Conservation (phyloP, 345 rosid genomes). For the Kernera saxatilis region DNA sequence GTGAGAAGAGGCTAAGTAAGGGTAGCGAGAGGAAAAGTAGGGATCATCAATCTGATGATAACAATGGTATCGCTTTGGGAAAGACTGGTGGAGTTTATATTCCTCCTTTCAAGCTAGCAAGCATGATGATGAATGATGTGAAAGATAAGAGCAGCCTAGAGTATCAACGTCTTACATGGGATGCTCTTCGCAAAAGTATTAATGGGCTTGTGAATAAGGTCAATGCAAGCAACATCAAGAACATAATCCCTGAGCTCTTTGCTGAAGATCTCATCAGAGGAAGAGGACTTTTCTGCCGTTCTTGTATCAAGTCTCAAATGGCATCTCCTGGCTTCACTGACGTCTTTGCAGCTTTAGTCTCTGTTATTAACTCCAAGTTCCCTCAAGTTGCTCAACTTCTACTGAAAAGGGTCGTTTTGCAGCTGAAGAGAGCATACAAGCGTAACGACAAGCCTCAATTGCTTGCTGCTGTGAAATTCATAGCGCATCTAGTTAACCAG, state of each 20-base stretch:
- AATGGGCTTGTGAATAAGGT: slow-evolving; percentile 93
- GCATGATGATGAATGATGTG: slow-evolving; percentile 88
- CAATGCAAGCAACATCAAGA: slow-evolving; percentile 77
- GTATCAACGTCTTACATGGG: slow-evolving; percentile 91
- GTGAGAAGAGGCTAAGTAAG: slow-evolving; percentile 6
- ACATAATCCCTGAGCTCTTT: slow-evolving; percentile 78
- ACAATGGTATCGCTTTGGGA: slow-evolving; percentile 36
- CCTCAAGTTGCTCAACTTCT: slow-evolving; percentile 85
- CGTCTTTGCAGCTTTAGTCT: slow-evolving; percentile 79
- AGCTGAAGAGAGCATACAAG: slow-evolving; percentile 92
- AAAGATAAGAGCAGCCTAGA: slow-evolving; percentile 77
- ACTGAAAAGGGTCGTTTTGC: slow-evolving; percentile 76
- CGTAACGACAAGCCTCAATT: slow-evolving; percentile 94
- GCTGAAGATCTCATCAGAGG: slow-evolving; percentile 87
- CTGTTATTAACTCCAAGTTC: slow-evolving; percentile 82
- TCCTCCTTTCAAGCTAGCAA: slow-evolving; percentile 81
- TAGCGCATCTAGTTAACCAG: slow-evolving; percentile 93
- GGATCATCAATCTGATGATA: slow-evolving; percentile 25
- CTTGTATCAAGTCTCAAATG: slow-evolving; percentile 95
- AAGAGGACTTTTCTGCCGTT: slow-evolving; percentile 85
- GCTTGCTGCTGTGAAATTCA: slow-evolving; percentile 88
- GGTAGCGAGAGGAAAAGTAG: slow-evolving; percentile 20
- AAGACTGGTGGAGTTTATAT: slow-evolving; percentile 82
- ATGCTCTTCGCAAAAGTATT: slow-evolving; percentile 92
- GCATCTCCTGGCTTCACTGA: slow-evolving; percentile 91